phyloP scores from a whole-genome alignment of 2,329 filamentous ascomycete species.

The Ilyonectria robusta region DNA sequence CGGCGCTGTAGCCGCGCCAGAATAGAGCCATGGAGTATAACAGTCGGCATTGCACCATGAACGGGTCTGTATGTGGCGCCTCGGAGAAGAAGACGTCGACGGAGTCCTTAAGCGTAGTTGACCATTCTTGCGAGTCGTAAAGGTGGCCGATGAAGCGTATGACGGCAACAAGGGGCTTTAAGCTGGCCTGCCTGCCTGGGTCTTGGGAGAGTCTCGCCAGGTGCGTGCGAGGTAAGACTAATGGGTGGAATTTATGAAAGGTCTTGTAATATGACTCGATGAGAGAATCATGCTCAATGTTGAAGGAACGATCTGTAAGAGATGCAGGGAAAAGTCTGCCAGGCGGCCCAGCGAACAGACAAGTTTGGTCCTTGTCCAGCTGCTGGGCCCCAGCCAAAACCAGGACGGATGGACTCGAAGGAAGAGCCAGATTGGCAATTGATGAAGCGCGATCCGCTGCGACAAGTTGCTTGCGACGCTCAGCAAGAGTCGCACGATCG shows the following conservation, averaged over 20 bases:
- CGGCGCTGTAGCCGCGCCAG: conserved; percentile 47
- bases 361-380: not conserved
- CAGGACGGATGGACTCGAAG: not conserved
- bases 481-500: conserved; percentile 48
- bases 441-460: conserved; percentile 21
- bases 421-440: not conserved
- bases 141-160: conserved; percentile 54
- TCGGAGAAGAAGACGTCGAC: conserved; percentile 25
- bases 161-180: conserved; percentile 44
- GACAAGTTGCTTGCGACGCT: conserved; percentile 47
- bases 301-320: not conserved
- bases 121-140: conserved; percentile 45
- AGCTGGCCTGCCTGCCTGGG: conserved; percentile 2
- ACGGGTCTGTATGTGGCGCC: conserved; percentile 34
- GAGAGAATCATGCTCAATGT: conserved; percentile 40
- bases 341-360: not conserved
- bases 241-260: conserved; percentile 54
- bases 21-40: conserved; percentile 55
- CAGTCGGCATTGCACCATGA: conserved; percentile 55
- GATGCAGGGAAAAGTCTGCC: not conserved
- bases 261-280: conserved; percentile 54
- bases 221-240: conserved; percentile 40
- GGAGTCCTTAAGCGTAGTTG: conserved; percentile 14
- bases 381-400: not conserved
- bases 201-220: conserved; percentile 31